Percentiles rank a stretch among this genome's conserved stretches.
phyloP scores from a whole-genome alignment of 2,329 filamentous ascomycete species.

The Penicillium sp. region DNA sequence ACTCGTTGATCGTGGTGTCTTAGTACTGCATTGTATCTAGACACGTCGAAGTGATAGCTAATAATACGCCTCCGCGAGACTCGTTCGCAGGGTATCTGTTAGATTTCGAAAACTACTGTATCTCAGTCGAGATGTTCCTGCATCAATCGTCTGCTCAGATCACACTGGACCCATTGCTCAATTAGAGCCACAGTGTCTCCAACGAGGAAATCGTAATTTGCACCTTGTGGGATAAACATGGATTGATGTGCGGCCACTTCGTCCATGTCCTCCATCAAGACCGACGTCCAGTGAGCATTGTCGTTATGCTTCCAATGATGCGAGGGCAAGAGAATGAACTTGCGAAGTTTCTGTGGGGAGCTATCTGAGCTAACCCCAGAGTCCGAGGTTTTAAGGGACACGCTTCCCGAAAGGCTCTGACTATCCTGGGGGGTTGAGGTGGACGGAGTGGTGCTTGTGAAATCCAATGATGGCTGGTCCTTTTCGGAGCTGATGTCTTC shows the following conservation, averaged over 20 bases:
- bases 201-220: slow-evolving; percentile 74
- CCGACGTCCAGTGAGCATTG: slow-evolving; percentile 72
- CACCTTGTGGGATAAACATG: slow-evolving; percentile 67
- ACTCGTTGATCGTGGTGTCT: neutral
- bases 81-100: too few species aligned
- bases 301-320: slow-evolving; percentile 53
- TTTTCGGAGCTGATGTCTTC: neutral
- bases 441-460: neutral
- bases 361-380: slow-evolving; percentile 19
- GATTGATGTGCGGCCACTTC: slow-evolving; percentile 83
- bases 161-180: slow-evolving; percentile 60
- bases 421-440: slow-evolving; percentile 1
- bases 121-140: slow-evolving; percentile 17
- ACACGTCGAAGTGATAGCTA: too few species aligned
- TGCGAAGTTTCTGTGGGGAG: slow-evolving; percentile 56
- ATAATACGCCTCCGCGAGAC: too few species aligned
- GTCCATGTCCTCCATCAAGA: slow-evolving; percentile 80
- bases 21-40: too few species aligned
- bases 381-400: slow-evolving; percentile 8
- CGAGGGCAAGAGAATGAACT: slow-evolving; percentile 74
- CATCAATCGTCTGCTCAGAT: slow-evolving; percentile 16
- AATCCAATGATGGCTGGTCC: neutral
- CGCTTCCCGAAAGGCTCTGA: slow-evolving; percentile 9
- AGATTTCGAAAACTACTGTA: too few species aligned
- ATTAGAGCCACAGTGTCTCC: slow-evolving; percentile 68